Evolutionary conservation across 306 rosid genomes (phyloP), one percentile per base, ranked within the genome.

Genomic region (Ormosia emarginata): DNA sequence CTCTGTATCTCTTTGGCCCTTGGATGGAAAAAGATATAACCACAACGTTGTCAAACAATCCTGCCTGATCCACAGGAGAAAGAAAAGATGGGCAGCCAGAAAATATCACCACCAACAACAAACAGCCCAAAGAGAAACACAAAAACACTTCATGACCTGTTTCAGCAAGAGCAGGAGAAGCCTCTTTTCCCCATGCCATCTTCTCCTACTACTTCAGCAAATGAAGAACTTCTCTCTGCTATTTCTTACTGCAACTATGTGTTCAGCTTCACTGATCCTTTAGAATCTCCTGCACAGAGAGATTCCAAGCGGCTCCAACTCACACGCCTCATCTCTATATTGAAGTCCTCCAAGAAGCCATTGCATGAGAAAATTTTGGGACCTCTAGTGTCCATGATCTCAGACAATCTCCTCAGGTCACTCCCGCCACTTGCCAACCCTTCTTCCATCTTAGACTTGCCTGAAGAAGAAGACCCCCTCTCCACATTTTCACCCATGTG

Each of bases 401-500:
- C 92, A 1, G 67, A 61, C 72, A 88, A 89, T 76, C 87, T 95
- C 44, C 91, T 93, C 15, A 84, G 93, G 69, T 90, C 98, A 53
- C 97, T 95, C 72, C 97, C 98, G 82, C 94, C 94, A 8, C 92
- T 93, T 57, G 71, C 88, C 40, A 86, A 76, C 46, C 55, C 83
- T 41, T 50, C 34, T 12, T n/a, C 64, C 39, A 44, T 75, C 50
- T 65, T 84, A 0, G 90, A 88, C 6, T 82, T 83, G 13, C 78
- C 76, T 1, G 95, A 91, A 5, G 98, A 95, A 37, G 95, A 95
- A 81, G 94, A 90, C 36, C 75, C 82, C 15, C n/a, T 86, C 17
- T 82, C 86, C 1, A 39, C 79, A 12, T 79, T 85, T 53, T 92
- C 91, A 6, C 92, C 88, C 4, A 53, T 49, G 1, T 93, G 97